phyloP scores from a whole-genome alignment of 805 yeast species.

The Ogataea corticis region DNA sequence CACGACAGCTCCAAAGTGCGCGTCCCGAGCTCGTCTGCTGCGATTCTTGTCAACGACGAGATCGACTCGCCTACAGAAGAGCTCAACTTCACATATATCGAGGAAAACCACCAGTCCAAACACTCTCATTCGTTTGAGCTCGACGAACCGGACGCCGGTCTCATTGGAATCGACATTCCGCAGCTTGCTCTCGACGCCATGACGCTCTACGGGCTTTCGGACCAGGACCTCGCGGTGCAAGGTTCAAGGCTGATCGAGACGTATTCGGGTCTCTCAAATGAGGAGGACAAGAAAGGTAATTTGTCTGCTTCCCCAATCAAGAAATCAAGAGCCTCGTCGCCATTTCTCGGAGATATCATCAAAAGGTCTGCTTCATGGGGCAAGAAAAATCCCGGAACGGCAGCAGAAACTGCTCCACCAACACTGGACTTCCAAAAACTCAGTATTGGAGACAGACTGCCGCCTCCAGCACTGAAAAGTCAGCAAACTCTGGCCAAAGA shows the following conservation, averaged over 20 bases:
- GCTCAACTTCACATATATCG: slow-evolving; percentile 26
- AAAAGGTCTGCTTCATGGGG: slow-evolving; percentile 16
- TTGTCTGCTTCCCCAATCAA: slow-evolving; percentile 19
- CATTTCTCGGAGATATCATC: slow-evolving; percentile 15
- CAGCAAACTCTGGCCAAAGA: slow-evolving; percentile 23
- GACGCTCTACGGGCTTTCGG: slow-evolving; percentile 16
- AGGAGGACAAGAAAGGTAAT: slow-evolving; percentile 18
- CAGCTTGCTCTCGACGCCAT: slow-evolving; percentile 24
- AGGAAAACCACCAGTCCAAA: slow-evolving; percentile 22
- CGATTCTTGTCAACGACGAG: slow-evolving; percentile 17
- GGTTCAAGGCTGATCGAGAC: slow-evolving; percentile 20
- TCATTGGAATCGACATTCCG: slow-evolving; percentile 13
- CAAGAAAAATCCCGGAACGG: neutral
- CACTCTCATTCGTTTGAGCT: slow-evolving; percentile 13
- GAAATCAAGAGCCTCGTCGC: slow-evolving; percentile 9
- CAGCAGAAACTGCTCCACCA: neutral
- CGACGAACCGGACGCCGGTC: slow-evolving; percentile 2
- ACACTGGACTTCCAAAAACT: slow-evolving; percentile 1
- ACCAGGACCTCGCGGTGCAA: slow-evolving; percentile 10
- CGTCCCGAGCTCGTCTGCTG: slow-evolving; percentile 12
- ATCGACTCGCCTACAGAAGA: slow-evolving; percentile 11
- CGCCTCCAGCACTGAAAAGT: slow-evolving; percentile 2
- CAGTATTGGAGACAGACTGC: neutral
- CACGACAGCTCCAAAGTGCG: slow-evolving; percentile 8
- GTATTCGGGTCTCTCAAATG: slow-evolving; percentile 25